Conservation (phyloP, 73 alveolate genomes). For the Blepharisma japonicum region DNA sequence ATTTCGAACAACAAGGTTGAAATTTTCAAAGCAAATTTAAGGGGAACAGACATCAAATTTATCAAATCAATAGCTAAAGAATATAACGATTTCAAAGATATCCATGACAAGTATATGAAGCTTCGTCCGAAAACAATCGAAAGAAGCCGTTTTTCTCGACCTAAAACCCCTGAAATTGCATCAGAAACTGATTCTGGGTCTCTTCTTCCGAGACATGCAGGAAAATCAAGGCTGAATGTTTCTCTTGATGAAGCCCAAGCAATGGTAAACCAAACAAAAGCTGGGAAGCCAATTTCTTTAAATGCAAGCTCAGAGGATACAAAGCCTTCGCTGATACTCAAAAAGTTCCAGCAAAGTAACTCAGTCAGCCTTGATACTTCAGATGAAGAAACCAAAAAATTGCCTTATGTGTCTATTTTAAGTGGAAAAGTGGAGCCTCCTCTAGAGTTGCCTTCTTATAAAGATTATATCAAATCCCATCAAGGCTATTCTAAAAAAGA, state of each 20-base stretch:
- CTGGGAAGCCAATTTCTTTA: slow-evolving; percentile 1
- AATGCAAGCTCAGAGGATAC: background rate
- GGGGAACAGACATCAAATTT: background rate
- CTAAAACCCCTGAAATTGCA: background rate
- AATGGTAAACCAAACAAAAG: background rate
- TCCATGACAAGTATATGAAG: background rate
- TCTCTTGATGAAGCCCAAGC: background rate
- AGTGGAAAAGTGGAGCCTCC: slow-evolving; percentile 14
- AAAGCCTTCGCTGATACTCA: background rate
- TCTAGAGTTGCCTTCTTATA: background rate
- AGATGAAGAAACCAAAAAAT: background rate
- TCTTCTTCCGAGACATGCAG: background rate
- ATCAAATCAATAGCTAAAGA: background rate
- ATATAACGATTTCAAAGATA: background rate
- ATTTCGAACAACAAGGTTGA: background rate
- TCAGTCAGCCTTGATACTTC: background rate
- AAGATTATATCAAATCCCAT: background rate
- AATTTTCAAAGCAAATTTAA: background rate
- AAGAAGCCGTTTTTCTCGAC: background rate
- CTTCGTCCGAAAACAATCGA: background rate
- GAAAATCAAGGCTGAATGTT: background rate
- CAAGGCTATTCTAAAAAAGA: background rate
- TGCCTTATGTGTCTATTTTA: slow-evolving; percentile 17
- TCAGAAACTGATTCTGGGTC: background rate
- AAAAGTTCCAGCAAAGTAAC: background rate